These are phyloP conservation scores for Linum tenue DNA, from an alignment of 345 rosid species.

Conservation along the genomic window DNA sequence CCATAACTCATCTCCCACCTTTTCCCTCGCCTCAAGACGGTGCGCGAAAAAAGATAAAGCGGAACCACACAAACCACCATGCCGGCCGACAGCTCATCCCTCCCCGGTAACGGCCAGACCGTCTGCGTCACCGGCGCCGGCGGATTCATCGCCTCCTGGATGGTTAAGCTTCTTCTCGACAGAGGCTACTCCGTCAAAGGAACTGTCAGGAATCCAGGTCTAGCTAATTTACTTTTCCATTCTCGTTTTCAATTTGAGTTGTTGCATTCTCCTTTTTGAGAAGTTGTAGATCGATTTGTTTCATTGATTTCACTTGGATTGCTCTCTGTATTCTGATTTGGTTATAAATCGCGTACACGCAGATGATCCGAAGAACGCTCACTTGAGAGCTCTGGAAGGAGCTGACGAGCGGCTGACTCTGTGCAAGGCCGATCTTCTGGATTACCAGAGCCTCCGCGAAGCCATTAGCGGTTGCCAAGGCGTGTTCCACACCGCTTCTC, in stretches of 20 bases:
- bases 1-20: background rate
- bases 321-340: too few species aligned
- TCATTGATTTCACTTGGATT: too few species aligned
- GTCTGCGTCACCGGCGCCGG: conserved; percentile 98
- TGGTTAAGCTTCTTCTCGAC: conserved; percentile 72
- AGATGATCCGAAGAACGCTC: conserved; percentile 83
- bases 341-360: background rate
- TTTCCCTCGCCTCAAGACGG: background rate
- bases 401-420: conserved; percentile 74
- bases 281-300: too few species aligned
- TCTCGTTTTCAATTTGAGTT: background rate
- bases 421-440: conserved; percentile 75
- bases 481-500: conserved; percentile 95
- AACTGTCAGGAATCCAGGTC: conserved; percentile 84
- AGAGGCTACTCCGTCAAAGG: conserved; percentile 77
- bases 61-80: conserved; percentile 3
- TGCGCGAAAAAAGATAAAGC: background rate
- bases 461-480: conserved; percentile 84
- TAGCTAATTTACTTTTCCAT: background rate
- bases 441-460: conserved; percentile 44
- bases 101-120: conserved; percentile 40
- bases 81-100: conserved; percentile 21
- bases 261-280: background rate
- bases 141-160: conserved; percentile 97
- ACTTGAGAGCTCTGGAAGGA: conserved; percentile 81